Base-by-base conservation (phyloP, 257 asterid species). In the Gentiana dahurica region DNA sequence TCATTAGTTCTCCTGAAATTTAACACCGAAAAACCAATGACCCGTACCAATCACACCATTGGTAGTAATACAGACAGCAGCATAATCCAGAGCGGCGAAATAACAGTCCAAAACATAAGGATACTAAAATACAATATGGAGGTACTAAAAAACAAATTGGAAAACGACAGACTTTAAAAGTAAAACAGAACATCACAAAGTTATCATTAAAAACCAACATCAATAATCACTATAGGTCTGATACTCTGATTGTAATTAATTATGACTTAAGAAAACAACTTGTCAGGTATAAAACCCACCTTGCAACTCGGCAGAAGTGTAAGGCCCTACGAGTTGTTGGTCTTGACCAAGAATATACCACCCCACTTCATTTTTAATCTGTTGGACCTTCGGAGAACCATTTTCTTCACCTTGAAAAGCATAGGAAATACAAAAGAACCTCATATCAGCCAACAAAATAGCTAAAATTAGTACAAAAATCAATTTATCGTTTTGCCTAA, bases 261-360 rank as follows among this genome's bases (percentile, higher is more conserved):
- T 43, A 64, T 50, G 36, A 38, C 51, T 38, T 51, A 51, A 53
- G 59, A 48, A n/a, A 2, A 34, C 37, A 12, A 32, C 36, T 55
- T 49, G 45, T 15, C 36, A 49, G 12, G 7, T 51, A 59, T 48
- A 38, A 50, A 7, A 68, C 84, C 72, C 57, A 90, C 96, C 94
- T 24, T 77, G 87, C 84, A 92, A 68, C 77, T 88, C 98, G 51
- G 79, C 49, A 48, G 79, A 36, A 8, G 97, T 75, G 74, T 92
- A 92, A 32, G 98, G 97, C 54, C 98, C 98, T 34, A 91, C 49
- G 2, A 61, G 78, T 63, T 83, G 84, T 59, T 85, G 89, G 55
- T 85, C 88, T 56, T 55, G 83, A 9, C 93, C 98, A 55, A 87
- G 93, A 52, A 92, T 72, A 70, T 76, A 88, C 95, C 97, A 92